Conservation (phyloP, 2,329 filamentous ascomycete genomes). For the Ceratocystis variospora region DNA sequence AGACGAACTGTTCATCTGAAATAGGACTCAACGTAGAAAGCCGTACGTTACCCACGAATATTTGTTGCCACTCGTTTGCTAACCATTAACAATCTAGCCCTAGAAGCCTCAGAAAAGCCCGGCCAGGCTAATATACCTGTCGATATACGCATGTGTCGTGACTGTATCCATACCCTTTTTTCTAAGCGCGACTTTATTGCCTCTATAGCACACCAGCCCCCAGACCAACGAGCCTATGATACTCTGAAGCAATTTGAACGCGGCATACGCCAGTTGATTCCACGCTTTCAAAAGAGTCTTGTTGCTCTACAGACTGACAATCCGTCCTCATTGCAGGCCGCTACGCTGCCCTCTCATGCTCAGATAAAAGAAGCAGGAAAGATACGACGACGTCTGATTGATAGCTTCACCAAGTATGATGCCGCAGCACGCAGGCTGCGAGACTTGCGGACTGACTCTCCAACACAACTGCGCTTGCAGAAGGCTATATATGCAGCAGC, state of each 20-base stretch:
- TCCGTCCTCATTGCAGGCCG: neutral
- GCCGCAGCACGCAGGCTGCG: conserved; percentile 66
- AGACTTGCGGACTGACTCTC: conserved; percentile 58
- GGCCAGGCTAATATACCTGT: conserved; percentile 44
- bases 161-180: conserved; percentile 55
- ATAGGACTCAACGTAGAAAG: conserved; percentile 62
- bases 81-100: conserved; percentile 13
- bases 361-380: conserved; percentile 79
- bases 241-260: conserved; percentile 77
- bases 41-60: conserved; percentile 26
- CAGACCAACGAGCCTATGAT: conserved; percentile 67
- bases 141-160: conserved; percentile 82
- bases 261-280: conserved; percentile 68
- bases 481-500: conserved; percentile 72
- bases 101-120: conserved; percentile 32
- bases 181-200: conserved; percentile 62
- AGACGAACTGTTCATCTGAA: conserved; percentile 73
- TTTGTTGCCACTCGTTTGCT: neutral
- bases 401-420: conserved; percentile 81
- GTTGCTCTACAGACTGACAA: conserved; percentile 37
- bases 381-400: conserved; percentile 76
- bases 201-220: conserved; percentile 52
- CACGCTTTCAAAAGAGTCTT: conserved; percentile 69
- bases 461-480: conserved; percentile 61
- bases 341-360: conserved; percentile 32